Evolutionary conservation across 495 filamentous ascomycete genomes (phyloP).

Genomic region (Amorphotheca resinae): DNA sequence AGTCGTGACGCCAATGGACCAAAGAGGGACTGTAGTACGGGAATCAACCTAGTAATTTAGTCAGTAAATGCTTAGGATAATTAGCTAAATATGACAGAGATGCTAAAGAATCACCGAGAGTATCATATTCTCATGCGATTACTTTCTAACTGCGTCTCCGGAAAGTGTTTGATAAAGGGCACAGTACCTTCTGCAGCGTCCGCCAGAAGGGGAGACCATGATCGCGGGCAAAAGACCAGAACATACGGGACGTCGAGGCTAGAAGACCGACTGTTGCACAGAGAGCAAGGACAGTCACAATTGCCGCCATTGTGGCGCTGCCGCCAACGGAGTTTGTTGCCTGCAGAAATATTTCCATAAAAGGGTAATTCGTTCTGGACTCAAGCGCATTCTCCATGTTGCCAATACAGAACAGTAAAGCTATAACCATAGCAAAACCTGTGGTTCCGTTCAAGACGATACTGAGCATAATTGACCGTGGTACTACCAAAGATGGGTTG

Average conservation of each 20-base stretch:
- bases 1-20: conserved; percentile 35
- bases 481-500: conserved; percentile 34
- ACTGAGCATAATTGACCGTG: conserved; percentile 32
- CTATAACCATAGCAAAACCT: conserved; percentile 33
- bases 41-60: conserved; percentile 23
- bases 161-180: neutral
- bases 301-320: conserved; percentile 29
- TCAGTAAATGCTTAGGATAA: no score
- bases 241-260: conserved; percentile 38
- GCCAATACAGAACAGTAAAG: conserved; percentile 34
- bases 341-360: conserved; percentile 37
- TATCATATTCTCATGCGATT: conserved; percentile 22
- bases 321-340: conserved; percentile 26
- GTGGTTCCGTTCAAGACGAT: conserved; percentile 23
- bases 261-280: conserved; percentile 32
- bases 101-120: no score
- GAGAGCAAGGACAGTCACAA: conserved; percentile 31
- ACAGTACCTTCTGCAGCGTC: conserved; percentile 16
- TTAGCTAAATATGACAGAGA: no score
- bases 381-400: conserved; percentile 25
- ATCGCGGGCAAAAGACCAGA: conserved; percentile 45
- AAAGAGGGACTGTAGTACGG: conserved; percentile 38
- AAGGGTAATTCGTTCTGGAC: conserved; percentile 30
- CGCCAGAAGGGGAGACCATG: conserved; percentile 35
- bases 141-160: conserved; percentile 1